These are phyloP conservation scores for Larix kaempferi DNA, from an alignment of 75 land plant genomes.

Conservation along the genomic window DNA sequence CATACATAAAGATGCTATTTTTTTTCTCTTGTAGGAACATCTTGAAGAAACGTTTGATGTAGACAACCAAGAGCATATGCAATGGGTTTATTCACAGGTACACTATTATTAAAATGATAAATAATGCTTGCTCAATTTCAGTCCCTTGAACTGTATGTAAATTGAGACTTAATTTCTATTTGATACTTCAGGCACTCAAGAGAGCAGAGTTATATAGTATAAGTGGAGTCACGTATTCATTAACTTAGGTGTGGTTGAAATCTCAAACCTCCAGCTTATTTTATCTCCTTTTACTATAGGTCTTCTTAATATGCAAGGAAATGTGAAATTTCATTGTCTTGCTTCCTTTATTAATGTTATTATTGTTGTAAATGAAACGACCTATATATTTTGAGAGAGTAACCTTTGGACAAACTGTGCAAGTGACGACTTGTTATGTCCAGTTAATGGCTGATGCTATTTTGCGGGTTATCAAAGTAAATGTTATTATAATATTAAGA, in stretches of 20 bases:
- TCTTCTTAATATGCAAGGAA: too few species aligned
- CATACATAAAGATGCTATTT: background rate
- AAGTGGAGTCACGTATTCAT: slow-evolving; percentile 89
- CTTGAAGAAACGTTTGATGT: slow-evolving; percentile 84
- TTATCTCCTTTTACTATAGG: too few species aligned
- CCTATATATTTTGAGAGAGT: too few species aligned
- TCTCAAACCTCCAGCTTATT: too few species aligned
- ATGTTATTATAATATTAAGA: too few species aligned
- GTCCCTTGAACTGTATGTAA: background rate
- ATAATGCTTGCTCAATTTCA: background rate
- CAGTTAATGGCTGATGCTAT: too few species aligned
- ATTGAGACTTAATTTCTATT: background rate
- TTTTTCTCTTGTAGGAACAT: slow-evolving; percentile 54
- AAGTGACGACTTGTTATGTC: too few species aligned
- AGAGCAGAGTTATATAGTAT: slow-evolving; percentile 96
- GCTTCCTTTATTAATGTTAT: too few species aligned
- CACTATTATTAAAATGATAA: background rate
- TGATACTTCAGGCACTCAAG: slow-evolving; percentile 66
- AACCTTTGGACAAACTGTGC: too few species aligned
- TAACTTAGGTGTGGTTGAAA: slow-evolving; percentile 73
- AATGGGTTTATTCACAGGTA: slow-evolving; percentile 93
- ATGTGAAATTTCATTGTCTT: too few species aligned
- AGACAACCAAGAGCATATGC: slow-evolving; percentile 95
- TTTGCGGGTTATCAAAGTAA: too few species aligned
- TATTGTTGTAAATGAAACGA: too few species aligned